A percentile compares a stretch with the other conserved stretches of the same genome.
These are phyloP conservation scores for Nadsonia starkeyi-henricii DNA, from an alignment of 1,139 yeast species.

Conservation along the genomic window DNA sequence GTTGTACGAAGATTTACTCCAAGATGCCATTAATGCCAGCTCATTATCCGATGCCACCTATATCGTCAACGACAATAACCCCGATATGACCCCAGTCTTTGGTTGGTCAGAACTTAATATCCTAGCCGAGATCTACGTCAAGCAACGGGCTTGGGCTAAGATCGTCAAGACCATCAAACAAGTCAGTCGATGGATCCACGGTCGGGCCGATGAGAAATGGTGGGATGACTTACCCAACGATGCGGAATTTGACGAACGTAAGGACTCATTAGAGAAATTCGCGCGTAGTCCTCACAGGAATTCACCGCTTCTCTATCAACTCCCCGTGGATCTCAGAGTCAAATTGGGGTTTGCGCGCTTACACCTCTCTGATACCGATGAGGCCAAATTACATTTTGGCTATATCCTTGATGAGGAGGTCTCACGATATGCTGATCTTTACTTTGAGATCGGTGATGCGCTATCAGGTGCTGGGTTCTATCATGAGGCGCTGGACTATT, in stretches of 20 bases:
- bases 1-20: conserved; percentile 38
- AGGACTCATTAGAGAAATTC: conserved; percentile 19
- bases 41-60: background rate
- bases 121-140: conserved; percentile 60
- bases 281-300: conserved; percentile 9
- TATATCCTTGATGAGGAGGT: conserved; percentile 43
- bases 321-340: conserved; percentile 79
- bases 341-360: conserved; percentile 66
- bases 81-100: conserved; percentile 27
- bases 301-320: conserved; percentile 19
- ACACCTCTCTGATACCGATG: conserved; percentile 47
- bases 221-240: conserved; percentile 76
- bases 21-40: conserved; percentile 12
- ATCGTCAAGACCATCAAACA: conserved; percentile 55
- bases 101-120: conserved; percentile 86
- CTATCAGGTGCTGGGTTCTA: conserved; percentile 55
- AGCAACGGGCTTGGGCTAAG: conserved; percentile 46
- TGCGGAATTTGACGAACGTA: conserved; percentile 61
- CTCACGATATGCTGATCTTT: conserved; percentile 57
- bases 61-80: background rate
- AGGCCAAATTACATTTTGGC: conserved; percentile 59
- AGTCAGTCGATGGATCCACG: conserved; percentile 74
- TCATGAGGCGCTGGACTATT: conserved; percentile 58
- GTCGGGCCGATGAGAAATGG: conserved; percentile 54
- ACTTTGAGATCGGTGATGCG: conserved; percentile 60